Percentiles rank a stretch among this genome's conserved stretches.
Evolutionary conservation across 805 yeast genomes (phyloP).

Genomic region (Metschnikowia peoriensis): DNA sequence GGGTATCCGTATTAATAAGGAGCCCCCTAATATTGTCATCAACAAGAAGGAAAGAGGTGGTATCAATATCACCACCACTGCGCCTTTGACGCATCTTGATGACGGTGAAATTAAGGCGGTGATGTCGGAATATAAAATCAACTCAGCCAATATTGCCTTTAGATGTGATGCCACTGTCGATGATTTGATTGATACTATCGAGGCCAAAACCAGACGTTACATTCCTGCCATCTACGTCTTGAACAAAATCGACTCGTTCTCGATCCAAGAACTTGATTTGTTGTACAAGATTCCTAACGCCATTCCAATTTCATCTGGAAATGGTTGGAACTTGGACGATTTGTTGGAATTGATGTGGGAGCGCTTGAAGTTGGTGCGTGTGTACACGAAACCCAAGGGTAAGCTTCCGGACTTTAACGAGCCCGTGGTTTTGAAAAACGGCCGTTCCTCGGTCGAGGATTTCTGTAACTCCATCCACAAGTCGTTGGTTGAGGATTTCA

Average conservation of each 20-base stretch:
- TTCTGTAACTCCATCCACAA: constrained; percentile 97
- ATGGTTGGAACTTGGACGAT: constrained; percentile 97
- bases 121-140: constrained; percentile 90
- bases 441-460: constrained; percentile 84
- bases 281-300: constrained; percentile 93
- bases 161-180: constrained; percentile 98
- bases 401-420: constrained; percentile 88
- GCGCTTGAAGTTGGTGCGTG: constrained; percentile 83
- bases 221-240: constrained; percentile 94
- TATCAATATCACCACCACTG: constrained; percentile 87
- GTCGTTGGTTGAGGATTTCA: constrained; percentile 88
- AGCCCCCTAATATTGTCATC: constrained; percentile 89
- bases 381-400: constrained; percentile 97
- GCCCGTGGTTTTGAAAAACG: constrained; percentile 87
- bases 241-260: constrained; percentile 93
- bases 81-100: constrained; percentile 86
- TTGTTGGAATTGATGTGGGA: constrained; percentile 95
- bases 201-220: constrained; percentile 85
- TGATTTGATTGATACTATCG: constrained; percentile 91
- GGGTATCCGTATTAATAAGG: constrained; percentile 89
- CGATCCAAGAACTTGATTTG: constrained; percentile 88
- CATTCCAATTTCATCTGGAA: constrained; percentile 93
- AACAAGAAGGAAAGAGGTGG: constrained; percentile 97
- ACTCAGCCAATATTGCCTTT: constrained; percentile 94
- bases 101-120: constrained; percentile 94